Evolutionary conservation across 2,329 filamentous ascomycete species (phyloP), one percentile per base, ranked within the genome.

Genomic region (Tolypocladium ophioglossoides): DNA sequence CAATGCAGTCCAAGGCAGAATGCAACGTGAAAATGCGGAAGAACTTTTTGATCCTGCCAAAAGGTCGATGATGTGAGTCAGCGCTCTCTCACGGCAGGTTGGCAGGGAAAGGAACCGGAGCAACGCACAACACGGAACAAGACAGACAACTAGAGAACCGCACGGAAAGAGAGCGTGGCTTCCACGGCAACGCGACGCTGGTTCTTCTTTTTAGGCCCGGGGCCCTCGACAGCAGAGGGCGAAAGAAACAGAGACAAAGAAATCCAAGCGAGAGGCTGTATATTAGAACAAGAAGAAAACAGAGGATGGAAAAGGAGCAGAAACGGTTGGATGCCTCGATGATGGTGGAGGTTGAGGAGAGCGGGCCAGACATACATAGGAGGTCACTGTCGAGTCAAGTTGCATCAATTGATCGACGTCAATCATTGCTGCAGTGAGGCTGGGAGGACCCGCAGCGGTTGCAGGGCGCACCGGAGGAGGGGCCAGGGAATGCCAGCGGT

Each of bases 321-420:
- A 56, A 52, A 57, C 54, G 54, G 54, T 34, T 52, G 55, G 49
- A 56, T 53, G 57, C 55, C 54, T 54, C 52, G 50, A 53, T 55
- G 46, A 39, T 34, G 44, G 35, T 49, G 53, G 54, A 57, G 55
- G 53, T 53, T 53, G 57, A 59, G 49, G 44, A 51, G 52, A 48
- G 27, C 44, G n/a, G n/a, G n/a, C n/a, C n/a, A n/a, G n/a, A n/a
- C n/a, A n/a, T n/a, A n/a, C n/a, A n/a, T n/a, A n/a, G n/a, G n/a
- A n/a, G n/a, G n/a, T n/a, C n/a, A n/a, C n/a, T n/a, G n/a, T n/a
- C n/a, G n/a, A n/a, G n/a, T n/a, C n/a, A n/a, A n/a, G n/a, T n/a
- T 12, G 41, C 41, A n/a, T n/a, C 44, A 47, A n/a, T 20, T 46
- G 24, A 27, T 20, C 44, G 27, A 34, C 35, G 39, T 37, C 35